phyloP scores from a whole-genome alignment of 495 filamentous ascomycete genomes.

The Rusavskia elegans region DNA sequence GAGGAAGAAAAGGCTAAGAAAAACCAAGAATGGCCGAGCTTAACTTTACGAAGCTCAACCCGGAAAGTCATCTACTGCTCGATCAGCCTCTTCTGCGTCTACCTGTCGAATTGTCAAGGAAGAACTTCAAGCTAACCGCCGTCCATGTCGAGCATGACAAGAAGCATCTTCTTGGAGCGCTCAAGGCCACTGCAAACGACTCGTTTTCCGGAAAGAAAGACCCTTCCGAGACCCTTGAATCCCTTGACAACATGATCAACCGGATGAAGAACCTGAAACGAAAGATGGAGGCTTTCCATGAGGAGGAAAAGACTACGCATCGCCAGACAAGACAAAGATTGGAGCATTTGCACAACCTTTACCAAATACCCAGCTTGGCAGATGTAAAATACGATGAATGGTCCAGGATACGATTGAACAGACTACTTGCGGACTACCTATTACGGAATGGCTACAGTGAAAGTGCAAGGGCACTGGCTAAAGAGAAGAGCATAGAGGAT shows the following conservation, averaged over 20 bases:
- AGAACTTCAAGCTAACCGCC: constrained; percentile 84
- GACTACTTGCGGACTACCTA: constrained; percentile 80
- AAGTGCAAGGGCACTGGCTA: constrained; percentile 58
- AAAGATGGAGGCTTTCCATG: constrained; percentile 62
- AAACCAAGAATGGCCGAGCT: constrained; percentile 22
- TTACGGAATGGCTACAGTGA: constrained; percentile 67
- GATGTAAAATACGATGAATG: constrained; percentile 92
- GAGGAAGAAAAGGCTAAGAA: background rate
- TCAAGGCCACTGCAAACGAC: constrained; percentile 54
- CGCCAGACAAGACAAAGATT: constrained; percentile 60
- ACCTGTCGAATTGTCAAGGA: constrained; percentile 76
- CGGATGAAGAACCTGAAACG: constrained; percentile 74
- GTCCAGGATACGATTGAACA: constrained; percentile 64
- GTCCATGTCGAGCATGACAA: constrained; percentile 66
- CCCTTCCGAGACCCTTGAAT: constrained; percentile 53
- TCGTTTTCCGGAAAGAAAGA: constrained; percentile 42
- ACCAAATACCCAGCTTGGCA: constrained; percentile 62
- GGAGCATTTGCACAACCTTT: constrained; percentile 61
- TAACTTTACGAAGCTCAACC: constrained; percentile 52
- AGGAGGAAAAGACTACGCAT: constrained; percentile 62
- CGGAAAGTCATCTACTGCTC: constrained; percentile 56
- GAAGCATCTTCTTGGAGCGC: constrained; percentile 46
- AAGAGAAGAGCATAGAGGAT: constrained; percentile 53
- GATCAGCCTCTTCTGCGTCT: constrained; percentile 91
- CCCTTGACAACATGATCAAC: constrained; percentile 68